Conservation (phyloP, 2,329 filamentous ascomycete genomes). For the Exserohilum rostratum region DNA sequence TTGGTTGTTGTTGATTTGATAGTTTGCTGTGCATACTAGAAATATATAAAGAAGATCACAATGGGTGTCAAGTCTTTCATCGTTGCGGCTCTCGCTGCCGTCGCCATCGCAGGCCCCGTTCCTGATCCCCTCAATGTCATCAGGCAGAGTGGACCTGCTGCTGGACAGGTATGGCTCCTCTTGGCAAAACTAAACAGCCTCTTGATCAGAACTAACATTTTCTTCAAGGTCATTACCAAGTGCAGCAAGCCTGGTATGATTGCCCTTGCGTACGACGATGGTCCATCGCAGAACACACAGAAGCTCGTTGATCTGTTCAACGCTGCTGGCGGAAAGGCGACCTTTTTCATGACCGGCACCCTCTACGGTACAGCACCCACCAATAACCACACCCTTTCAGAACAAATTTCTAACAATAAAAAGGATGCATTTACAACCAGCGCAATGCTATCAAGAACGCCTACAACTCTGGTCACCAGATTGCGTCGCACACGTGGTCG, state of each 20-base stretch:
- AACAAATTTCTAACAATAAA: no score
- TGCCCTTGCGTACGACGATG: conserved; percentile 46
- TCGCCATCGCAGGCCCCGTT: conserved; percentile 30
- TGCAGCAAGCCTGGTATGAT: conserved; percentile 36
- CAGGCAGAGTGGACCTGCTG: conserved; percentile 33
- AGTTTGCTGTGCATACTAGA: no score
- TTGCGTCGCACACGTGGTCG: conserved; percentile 46
- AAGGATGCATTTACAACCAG: conserved; percentile 43
- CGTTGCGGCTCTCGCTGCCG: conserved; percentile 27
- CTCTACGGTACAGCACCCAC: conserved; percentile 27
- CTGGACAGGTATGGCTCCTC: conserved; percentile 23
- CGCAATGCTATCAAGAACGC: conserved; percentile 38
- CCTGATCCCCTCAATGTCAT: conserved; percentile 36
- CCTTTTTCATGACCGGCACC: conserved; percentile 43
- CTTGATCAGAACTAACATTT: background rate
- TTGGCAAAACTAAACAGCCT: no score
- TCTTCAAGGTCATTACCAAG: conserved; percentile 34
- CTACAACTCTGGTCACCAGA: conserved; percentile 44
- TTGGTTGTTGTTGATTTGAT: no score
- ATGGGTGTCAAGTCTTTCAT: conserved; percentile 36
- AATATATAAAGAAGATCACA: background rate
- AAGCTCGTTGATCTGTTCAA: conserved; percentile 40
- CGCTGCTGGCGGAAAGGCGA: conserved; percentile 42
- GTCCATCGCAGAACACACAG: conserved; percentile 45
- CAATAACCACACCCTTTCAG: no score